phyloP scores from a whole-genome alignment of 1,284 basidiomycete genomes.

The Boletellus deceptivus region DNA sequence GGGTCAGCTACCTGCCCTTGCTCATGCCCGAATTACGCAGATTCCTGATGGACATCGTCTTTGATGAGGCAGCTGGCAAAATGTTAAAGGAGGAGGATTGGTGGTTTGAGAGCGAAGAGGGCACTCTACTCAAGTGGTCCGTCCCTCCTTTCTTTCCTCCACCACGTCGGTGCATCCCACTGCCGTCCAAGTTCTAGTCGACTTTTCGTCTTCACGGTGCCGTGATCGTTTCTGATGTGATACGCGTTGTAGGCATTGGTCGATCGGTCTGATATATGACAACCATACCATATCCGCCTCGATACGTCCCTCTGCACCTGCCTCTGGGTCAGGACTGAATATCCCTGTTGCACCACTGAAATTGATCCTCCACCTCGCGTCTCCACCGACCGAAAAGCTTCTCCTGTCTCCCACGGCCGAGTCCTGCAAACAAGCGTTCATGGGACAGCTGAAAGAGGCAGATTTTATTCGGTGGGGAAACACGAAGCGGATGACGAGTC shows the following conservation, averaged over 20 bases:
- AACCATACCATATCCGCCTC: slow-evolving; percentile 67
- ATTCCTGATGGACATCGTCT: slow-evolving; percentile 85
- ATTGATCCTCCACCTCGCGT: slow-evolving; percentile 80
- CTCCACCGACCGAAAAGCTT: slow-evolving; percentile 82
- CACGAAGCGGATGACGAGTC: slow-evolving; percentile 85
- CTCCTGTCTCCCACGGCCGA: slow-evolving; percentile 77
- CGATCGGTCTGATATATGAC: slow-evolving; percentile 89
- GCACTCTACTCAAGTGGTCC: slow-evolving; percentile 77
- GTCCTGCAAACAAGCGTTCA: slow-evolving; percentile 85
- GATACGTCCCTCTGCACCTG: slow-evolving; percentile 45
- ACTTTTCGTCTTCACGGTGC: neutral
- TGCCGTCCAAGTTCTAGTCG: neutral
- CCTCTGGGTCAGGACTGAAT: slow-evolving; percentile 35
- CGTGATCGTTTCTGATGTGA: slow-evolving; percentile 13
- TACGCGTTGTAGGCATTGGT: slow-evolving; percentile 83
- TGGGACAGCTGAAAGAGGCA: slow-evolving; percentile 92
- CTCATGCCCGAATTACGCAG: slow-evolving; percentile 81
- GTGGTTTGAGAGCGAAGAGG: slow-evolving; percentile 90
- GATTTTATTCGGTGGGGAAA: slow-evolving; percentile 95
- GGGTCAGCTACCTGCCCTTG: slow-evolving; percentile 89
- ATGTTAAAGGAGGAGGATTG: slow-evolving; percentile 81
- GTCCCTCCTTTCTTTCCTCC: slow-evolving; percentile 26
- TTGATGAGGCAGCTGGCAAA: slow-evolving; percentile 76
- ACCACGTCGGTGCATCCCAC: neutral
- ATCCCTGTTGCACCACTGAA: slow-evolving; percentile 58